These are phyloP conservation scores for Tanacetum coccineum DNA, from an alignment of 129 eudicot species.

Conservation along the genomic window DNA sequence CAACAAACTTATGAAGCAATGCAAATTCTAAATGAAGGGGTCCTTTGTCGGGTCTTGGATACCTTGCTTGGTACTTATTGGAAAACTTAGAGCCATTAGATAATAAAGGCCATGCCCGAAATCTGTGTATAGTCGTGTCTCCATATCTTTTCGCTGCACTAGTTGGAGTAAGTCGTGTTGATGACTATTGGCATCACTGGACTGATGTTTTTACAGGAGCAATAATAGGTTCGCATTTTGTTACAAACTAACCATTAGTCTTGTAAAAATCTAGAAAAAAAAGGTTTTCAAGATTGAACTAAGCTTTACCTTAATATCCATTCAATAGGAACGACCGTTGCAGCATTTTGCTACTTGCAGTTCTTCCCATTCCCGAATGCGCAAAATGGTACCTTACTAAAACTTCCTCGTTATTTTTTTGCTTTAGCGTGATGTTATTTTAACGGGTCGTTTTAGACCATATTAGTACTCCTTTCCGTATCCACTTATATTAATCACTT, in stretches of 20 bases:
- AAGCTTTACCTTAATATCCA: not conserved
- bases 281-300: not conserved
- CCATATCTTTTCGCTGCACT: slow-evolving; percentile 54
- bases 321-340: slow-evolving; percentile 35
- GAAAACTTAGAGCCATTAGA: slow-evolving; percentile 51
- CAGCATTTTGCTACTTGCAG: slow-evolving; percentile 49
- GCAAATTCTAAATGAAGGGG: no score
- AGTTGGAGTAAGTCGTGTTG: slow-evolving; percentile 61
- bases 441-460: not conserved
- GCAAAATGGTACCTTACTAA: slow-evolving; percentile 26
- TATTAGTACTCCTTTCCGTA: no score
- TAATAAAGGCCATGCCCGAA: slow-evolving; percentile 47
- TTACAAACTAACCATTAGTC: not conserved
- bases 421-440: no score
- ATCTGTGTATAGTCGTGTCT: slow-evolving; percentile 44
- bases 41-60: slow-evolving; percentile 75
- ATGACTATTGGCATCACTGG: slow-evolving; percentile 78
- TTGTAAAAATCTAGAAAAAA: not conserved
- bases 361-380: slow-evolving; percentile 55
- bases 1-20: slow-evolving; percentile 17
- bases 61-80: slow-evolving; percentile 61
- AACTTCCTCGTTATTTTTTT: no score
- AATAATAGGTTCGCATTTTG: slow-evolving; percentile 36
- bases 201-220: slow-evolving; percentile 56
- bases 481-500: no score